Conservation (phyloP, 805 yeast species). For the Pichia manshurica region DNA sequence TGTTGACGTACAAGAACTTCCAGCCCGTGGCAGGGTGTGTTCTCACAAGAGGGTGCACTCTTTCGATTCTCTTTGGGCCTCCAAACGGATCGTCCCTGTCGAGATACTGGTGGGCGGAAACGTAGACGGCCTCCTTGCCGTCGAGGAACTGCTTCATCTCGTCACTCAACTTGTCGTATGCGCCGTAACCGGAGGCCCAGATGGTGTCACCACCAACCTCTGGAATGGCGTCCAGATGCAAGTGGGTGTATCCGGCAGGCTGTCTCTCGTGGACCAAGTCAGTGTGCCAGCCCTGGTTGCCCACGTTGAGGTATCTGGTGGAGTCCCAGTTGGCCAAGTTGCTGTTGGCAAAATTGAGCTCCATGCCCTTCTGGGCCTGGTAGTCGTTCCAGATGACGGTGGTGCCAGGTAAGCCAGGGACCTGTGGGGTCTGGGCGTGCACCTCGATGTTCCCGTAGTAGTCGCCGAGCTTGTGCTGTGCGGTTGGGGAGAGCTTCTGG, state of each 20-base stretch:
- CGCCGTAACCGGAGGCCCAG: slow-evolving; percentile 52
- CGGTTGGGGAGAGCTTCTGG: slow-evolving; percentile 40
- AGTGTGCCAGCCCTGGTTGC: slow-evolving; percentile 42
- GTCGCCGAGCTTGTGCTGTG: slow-evolving; percentile 39
- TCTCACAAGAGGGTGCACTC: slow-evolving; percentile 56
- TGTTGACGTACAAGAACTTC: slow-evolving; percentile 51
- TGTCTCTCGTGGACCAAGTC: slow-evolving; percentile 47
- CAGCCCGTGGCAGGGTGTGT: slow-evolving; percentile 63
- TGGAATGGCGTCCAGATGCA: slow-evolving; percentile 47
- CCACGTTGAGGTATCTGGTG: slow-evolving; percentile 8
- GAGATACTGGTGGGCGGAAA: slow-evolving; percentile 35
- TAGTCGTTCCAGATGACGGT: slow-evolving; percentile 41
- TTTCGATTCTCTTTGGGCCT: slow-evolving; percentile 42
- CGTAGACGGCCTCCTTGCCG: slow-evolving; percentile 44
- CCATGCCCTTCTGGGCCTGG: slow-evolving; percentile 22
- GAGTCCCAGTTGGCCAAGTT: slow-evolving; percentile 19
- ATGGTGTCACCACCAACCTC: slow-evolving; percentile 50
- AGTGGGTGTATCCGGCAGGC: slow-evolving; percentile 51
- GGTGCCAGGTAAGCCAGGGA: slow-evolving; percentile 35
- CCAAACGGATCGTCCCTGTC: slow-evolving; percentile 40
- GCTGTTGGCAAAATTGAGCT: slow-evolving; percentile 17
- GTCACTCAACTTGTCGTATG: slow-evolving; percentile 50
- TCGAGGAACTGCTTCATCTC: slow-evolving; percentile 46
- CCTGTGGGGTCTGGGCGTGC: slow-evolving; percentile 34
- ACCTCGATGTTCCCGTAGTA: slow-evolving; percentile 41